Evolutionary conservation across 139 green algal genomes (phyloP).

Genomic region (Dunaliella sp.): DNA sequence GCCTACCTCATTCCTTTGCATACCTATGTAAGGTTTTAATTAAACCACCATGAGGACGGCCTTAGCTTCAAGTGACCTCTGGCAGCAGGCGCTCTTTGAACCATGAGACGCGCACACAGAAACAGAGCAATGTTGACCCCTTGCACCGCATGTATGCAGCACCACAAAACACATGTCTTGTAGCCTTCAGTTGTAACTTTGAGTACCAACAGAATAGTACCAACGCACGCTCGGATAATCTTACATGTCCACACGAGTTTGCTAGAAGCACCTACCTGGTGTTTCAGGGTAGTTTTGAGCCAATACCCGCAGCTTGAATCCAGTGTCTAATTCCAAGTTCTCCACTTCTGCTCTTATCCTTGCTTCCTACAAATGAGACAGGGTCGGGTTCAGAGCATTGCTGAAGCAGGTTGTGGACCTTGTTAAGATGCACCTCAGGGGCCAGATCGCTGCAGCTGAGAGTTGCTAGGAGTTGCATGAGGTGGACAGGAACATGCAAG

Average conservation of each 20-base stretch:
- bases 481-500: no score
- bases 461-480: neutral
- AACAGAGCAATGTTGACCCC: no score
- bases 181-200: neutral
- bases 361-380: conserved; percentile 56
- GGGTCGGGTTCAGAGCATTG: neutral
- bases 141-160: neutral
- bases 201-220: neutral
- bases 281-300: conserved; percentile 98
- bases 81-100: no score
- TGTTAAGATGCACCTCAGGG: neutral
- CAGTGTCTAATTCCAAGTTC: conserved; percentile 84
- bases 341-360: conserved; percentile 65
- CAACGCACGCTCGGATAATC: neutral
- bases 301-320: conserved; percentile 90
- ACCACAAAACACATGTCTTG: neutral
- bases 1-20: no score
- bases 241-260: neutral
- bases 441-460: neutral
- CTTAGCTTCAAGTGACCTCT: no score
- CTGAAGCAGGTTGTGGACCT: neutral
- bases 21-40: no score
- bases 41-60: no score
- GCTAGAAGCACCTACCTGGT: conserved; percentile 63
- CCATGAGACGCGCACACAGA: no score